These are phyloP conservation scores for Phytopythium cucurbitacearum DNA, from an alignment of 352 stramenopile genomes.

Conservation along the genomic window DNA sequence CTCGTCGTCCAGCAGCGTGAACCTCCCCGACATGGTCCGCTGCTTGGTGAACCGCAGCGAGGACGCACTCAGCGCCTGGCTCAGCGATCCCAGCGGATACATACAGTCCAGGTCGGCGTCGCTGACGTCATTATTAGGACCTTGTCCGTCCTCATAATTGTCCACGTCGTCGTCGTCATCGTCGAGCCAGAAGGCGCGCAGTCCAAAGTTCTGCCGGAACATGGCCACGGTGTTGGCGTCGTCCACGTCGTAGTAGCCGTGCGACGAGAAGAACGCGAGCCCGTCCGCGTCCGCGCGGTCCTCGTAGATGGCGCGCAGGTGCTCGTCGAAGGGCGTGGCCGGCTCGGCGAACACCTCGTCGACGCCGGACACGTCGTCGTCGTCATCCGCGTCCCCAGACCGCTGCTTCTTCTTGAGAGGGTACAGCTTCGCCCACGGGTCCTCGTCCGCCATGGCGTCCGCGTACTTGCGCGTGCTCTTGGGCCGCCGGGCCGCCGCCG, in stretches of 20 bases:
- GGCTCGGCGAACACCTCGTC: slow-evolving; percentile 9
- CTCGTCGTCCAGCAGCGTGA: slow-evolving; percentile 60
- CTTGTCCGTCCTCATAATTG: slow-evolving; percentile 7
- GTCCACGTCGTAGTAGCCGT: slow-evolving; percentile 78
- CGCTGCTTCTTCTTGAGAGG: slow-evolving; percentile 32
- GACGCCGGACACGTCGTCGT: slow-evolving; percentile 9
- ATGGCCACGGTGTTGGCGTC: slow-evolving; percentile 82
- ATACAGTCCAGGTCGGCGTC: slow-evolving; percentile 17
- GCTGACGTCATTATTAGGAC: neutral
- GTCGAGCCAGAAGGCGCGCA: slow-evolving; percentile 54
- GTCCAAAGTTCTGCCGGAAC: slow-evolving; percentile 70
- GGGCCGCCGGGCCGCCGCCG: neutral
- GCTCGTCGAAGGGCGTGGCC: slow-evolving; percentile 53
- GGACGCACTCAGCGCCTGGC: slow-evolving; percentile 26
- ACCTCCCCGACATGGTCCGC: slow-evolving; percentile 32
- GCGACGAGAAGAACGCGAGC: slow-evolving; percentile 72
- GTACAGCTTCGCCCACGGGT: slow-evolving; percentile 5
- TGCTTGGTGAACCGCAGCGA: slow-evolving; percentile 18
- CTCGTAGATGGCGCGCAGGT: slow-evolving; percentile 62
- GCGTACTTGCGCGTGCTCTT: slow-evolving; percentile 31
- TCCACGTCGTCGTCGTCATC: slow-evolving; percentile 21
- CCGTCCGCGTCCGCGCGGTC: slow-evolving; percentile 47
- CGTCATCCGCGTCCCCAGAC: slow-evolving; percentile 19
- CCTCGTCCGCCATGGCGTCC: slow-evolving; percentile 20
- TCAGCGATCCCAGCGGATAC: slow-evolving; percentile 31